Base-by-base conservation (phyloP, 768 basidiomycete genomes). In the Coprinopsis sp. region DNA sequence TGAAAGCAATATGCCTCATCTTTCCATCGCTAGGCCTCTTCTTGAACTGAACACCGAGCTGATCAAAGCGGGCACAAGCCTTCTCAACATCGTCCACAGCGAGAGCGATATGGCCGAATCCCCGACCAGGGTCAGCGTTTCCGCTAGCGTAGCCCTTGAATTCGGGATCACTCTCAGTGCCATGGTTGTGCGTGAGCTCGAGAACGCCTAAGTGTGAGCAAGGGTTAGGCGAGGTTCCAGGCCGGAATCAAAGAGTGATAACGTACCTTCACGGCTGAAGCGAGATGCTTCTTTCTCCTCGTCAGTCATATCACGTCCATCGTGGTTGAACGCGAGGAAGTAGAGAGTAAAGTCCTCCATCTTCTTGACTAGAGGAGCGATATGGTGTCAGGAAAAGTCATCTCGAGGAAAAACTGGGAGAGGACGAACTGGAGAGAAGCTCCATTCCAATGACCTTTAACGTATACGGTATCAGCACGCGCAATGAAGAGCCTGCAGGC, bases 71-170 rank as follows among this genome's bases (percentile, higher is more conserved):
- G 39, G 76, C 84, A 51, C 91, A 94, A 5, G 93, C 87, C 51
- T 73, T 77, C 54, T 91, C 77, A 56, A 98, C 74, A 60, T 96
- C 76, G 52, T 86, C 84, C 27, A 92, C 89, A 4, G 82, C 73
- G 61, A 96, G 80, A 48, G 87, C 88, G 56, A 94, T 91, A 65
- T 96, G 94, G 0, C 93, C 91, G 58, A 92, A 94, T 4, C 82
- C 77, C 46, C 72, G 73, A 23, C 84, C 82, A 3, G 88, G 86
- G 3, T 94, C 92, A 3, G 77, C 62, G 67, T 99, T 99, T 1
- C 95, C 95, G 57, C 64, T 85, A 8, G 81, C 74, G 63, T 96
- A 97, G 28, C 91, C 93, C 55, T 81, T 63, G 72, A 93, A 93
- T 52, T 65, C 66, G 42, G 81, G 56, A 61, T 94, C 86, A 46